Conservation (phyloP, 768 basidiomycete genomes). For the Punctularia strigosozonata region DNA sequence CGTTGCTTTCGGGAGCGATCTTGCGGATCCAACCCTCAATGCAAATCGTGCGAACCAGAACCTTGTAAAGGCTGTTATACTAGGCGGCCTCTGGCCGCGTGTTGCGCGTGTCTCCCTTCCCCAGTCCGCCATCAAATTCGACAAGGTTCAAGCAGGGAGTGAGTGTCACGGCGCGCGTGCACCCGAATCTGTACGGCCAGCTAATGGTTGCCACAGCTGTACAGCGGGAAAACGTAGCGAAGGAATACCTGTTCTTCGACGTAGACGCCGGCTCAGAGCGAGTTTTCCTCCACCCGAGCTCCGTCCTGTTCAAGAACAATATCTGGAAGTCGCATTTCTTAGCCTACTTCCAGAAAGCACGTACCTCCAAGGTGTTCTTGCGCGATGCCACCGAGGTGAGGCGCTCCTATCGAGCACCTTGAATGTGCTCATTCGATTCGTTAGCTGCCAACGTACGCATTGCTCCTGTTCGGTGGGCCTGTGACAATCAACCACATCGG, state of each 20-base stretch:
- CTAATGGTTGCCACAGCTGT: too few relatives aligned
- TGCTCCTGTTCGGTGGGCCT: conserved; percentile 75
- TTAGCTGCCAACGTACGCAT: conserved; percentile 78
- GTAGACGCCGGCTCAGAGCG: conserved; percentile 39
- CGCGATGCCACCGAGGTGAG: conserved; percentile 80
- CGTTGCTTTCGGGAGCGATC: conserved; percentile 33
- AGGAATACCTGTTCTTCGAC: conserved; percentile 78
- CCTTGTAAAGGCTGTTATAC: conserved; percentile 73
- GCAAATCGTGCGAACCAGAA: conserved; percentile 53
- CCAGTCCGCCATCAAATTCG: conserved; percentile 64
- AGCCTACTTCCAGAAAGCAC: conserved; percentile 73
- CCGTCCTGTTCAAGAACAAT: conserved; percentile 62
- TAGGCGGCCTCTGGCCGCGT: conserved; percentile 82
- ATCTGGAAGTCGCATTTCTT: conserved; percentile 73
- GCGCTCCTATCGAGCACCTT: neutral
- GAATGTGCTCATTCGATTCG: neutral
- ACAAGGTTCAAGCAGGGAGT: conserved; percentile 75
- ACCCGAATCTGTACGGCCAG: too few relatives aligned
- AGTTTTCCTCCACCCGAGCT: conserved; percentile 77
- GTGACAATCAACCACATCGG: conserved; percentile 70
- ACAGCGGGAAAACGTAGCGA: conserved; percentile 73
- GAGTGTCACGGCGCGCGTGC: too few relatives aligned
- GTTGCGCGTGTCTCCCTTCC: conserved; percentile 72
- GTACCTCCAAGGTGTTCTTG: conserved; percentile 76
- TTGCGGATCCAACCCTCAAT: conserved; percentile 44